Conservation (phyloP, 2,329 filamentous ascomycete species). For the Diplodia sapinea region DNA sequence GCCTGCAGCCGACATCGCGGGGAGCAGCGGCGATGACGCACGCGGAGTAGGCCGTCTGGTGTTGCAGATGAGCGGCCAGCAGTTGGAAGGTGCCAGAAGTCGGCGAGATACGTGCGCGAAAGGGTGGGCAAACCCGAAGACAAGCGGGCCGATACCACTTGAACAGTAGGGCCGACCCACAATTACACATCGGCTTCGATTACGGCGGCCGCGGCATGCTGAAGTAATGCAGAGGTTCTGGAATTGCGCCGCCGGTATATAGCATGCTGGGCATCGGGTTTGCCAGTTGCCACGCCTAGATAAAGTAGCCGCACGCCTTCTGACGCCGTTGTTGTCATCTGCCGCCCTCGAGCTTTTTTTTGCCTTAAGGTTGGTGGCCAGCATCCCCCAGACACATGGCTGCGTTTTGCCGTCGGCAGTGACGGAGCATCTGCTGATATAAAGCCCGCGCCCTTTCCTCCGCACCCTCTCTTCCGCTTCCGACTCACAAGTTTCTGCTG, state of each 20-base stretch:
- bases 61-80: neutral
- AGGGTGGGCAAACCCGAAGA: slow-evolving; percentile 23
- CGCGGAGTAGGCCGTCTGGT: neutral
- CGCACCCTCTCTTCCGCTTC: slow-evolving; percentile 19
- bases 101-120: slow-evolving; percentile 25
- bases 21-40: neutral
- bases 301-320: neutral
- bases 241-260: slow-evolving; percentile 22
- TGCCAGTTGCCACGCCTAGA: neutral
- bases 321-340: slow-evolving; percentile 24
- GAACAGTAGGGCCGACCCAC: slow-evolving; percentile 28
- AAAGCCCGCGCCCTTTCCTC: slow-evolving; percentile 21
- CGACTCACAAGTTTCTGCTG: neutral
- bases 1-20: slow-evolving; percentile 21
- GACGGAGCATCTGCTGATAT: slow-evolving; percentile 40
- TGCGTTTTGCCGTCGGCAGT: slow-evolving; percentile 20
- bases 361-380: slow-evolving; percentile 23
- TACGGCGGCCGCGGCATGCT: slow-evolving; percentile 23
- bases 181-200: slow-evolving; percentile 28
- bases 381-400: slow-evolving; percentile 16
- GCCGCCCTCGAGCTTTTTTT: slow-evolving; percentile 16
- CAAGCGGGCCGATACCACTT: slow-evolving; percentile 30
- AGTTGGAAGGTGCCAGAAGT: slow-evolving; percentile 25
- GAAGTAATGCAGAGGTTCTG: slow-evolving; percentile 32
- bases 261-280: slow-evolving; percentile 1